A percentile compares a stretch with the other conserved stretches of the same genome.
Evolutionary conservation across 1,284 basidiomycete genomes (phyloP).

Genomic region (Pisolithus thermaeus): DNA sequence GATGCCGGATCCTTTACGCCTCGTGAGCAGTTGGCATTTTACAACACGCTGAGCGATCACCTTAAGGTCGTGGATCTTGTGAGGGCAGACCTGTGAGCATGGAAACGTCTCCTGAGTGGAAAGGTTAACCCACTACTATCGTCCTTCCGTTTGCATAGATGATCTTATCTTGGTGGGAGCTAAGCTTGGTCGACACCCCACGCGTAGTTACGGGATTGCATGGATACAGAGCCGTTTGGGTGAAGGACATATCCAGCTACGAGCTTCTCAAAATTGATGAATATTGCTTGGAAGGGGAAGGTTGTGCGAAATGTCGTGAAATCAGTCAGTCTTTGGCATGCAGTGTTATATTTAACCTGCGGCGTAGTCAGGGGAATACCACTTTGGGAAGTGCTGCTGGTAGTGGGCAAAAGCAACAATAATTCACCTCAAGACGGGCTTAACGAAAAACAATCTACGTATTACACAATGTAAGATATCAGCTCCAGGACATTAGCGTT

Average conservation of each 20-base stretch:
- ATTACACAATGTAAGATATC: background rate
- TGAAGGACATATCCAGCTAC: constrained; percentile 22
- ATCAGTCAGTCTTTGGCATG: too few relatives aligned
- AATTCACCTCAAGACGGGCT: too few relatives aligned
- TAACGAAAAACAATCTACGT: too few relatives aligned
- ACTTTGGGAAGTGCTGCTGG: too few relatives aligned
- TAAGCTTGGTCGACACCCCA: constrained; percentile 77
- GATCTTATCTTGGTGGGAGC: constrained; percentile 78
- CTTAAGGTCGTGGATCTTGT: constrained; percentile 58
- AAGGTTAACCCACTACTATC: constrained; percentile 63
- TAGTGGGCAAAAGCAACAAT: too few relatives aligned
- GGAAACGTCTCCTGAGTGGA: background rate
- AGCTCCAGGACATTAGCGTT: background rate
- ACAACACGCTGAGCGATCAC: constrained; percentile 24
- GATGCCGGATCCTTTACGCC: constrained; percentile 43
- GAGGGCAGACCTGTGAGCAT: constrained; percentile 2
- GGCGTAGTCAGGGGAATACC: too few relatives aligned
- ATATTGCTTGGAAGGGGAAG: too few relatives aligned
- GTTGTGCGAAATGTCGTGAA: too few relatives aligned
- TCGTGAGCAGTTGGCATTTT: background rate
- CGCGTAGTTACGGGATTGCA: constrained; percentile 72
- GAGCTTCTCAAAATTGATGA: constrained; percentile 6
- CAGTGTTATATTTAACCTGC: too few relatives aligned
- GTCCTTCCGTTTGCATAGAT: constrained; percentile 84
- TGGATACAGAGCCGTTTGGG: constrained; percentile 48